Conservation (phyloP, 495 filamentous ascomycete species). For the Penicillium goetzii region DNA sequence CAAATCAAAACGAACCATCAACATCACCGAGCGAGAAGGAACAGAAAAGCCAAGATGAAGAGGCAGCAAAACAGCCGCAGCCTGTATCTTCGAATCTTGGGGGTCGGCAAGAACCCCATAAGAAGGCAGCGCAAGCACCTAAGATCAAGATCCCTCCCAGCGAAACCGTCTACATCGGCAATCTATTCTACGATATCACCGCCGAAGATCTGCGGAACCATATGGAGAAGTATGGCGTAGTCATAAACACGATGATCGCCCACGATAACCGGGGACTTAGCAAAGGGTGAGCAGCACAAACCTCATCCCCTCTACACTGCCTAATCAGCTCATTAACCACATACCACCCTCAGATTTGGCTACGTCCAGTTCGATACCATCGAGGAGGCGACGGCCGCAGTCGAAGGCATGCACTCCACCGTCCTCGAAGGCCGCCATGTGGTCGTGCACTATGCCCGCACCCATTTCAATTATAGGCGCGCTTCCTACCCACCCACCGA, state of each 20-base stretch:
- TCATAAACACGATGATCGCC: constrained; percentile 59
- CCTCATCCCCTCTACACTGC: background rate
- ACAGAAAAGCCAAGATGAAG: background rate
- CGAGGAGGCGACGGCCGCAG: constrained; percentile 63
- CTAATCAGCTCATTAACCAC: background rate
- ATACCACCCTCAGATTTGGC: constrained; percentile 63
- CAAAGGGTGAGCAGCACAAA: constrained; percentile 65
- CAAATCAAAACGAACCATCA: constrained; percentile 11
- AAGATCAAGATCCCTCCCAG: background rate
- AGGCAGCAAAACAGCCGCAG: background rate
- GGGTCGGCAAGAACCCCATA: background rate
- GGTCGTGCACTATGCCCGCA: constrained; percentile 57
- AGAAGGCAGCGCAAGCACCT: background rate
- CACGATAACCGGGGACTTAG: constrained; percentile 76
- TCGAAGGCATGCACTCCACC: constrained; percentile 65
- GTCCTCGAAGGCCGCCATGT: constrained; percentile 81
- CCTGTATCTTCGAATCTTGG: background rate
- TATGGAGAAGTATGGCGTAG: constrained; percentile 67
- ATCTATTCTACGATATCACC: constrained; percentile 83
- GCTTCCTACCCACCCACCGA: constrained; percentile 50
- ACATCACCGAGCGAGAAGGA: background rate
- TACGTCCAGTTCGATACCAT: constrained; percentile 69
- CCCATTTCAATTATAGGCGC: constrained; percentile 30
- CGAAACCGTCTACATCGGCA: constrained; percentile 73
- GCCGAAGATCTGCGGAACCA: constrained; percentile 68